Evolutionary conservation across 345 rosid genomes (phyloP).

Genomic region (Tarenaya hassleriana): DNA sequence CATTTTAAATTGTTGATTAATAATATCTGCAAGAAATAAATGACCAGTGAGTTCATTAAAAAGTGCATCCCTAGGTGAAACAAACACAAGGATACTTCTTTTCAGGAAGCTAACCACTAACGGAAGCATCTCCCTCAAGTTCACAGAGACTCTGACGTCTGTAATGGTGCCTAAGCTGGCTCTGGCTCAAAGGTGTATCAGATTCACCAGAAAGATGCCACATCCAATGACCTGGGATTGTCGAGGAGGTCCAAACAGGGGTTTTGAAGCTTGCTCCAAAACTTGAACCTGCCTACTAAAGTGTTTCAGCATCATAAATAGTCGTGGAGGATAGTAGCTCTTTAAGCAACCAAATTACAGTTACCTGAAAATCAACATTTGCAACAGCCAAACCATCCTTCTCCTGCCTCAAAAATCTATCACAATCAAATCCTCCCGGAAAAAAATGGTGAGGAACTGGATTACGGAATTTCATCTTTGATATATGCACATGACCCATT

Average conservation of each 20-base stretch:
- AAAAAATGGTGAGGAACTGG: slow-evolving; percentile 56
- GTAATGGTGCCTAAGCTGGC: slow-evolving; percentile 32
- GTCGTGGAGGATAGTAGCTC: slow-evolving; percentile 1
- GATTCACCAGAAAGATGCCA: slow-evolving; percentile 48
- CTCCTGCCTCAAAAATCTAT: slow-evolving; percentile 26
- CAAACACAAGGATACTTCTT: slow-evolving; percentile 5
- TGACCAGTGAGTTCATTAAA: slow-evolving; percentile 5
- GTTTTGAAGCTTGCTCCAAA: slow-evolving; percentile 33
- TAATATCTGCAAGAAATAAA: slow-evolving; percentile 55
- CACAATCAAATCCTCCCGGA: slow-evolving; percentile 33
- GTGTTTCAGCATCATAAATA: slow-evolving; percentile 11
- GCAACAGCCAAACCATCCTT: slow-evolving; percentile 24
- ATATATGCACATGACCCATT: slow-evolving; percentile 87
- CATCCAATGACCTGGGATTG: slow-evolving; percentile 75
- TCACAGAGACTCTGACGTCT: slow-evolving; percentile 77
- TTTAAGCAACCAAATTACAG: slow-evolving; percentile 11
- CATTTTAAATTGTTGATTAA: slow-evolving; percentile 59
- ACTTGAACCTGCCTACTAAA: slow-evolving; percentile 54
- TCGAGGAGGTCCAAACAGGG: slow-evolving; percentile 64
- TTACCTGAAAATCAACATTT: slow-evolving; percentile 44
- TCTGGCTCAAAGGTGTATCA: slow-evolving; percentile 37
- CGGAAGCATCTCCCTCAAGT: slow-evolving; percentile 84
- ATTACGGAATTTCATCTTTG: slow-evolving; percentile 73
- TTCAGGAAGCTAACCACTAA: slow-evolving; percentile 52
- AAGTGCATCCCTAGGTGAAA: slow-evolving; percentile 8